Evolutionary conservation across 768 basidiomycete species (phyloP).

Genomic region (Leccinum subgranulosum): DNA sequence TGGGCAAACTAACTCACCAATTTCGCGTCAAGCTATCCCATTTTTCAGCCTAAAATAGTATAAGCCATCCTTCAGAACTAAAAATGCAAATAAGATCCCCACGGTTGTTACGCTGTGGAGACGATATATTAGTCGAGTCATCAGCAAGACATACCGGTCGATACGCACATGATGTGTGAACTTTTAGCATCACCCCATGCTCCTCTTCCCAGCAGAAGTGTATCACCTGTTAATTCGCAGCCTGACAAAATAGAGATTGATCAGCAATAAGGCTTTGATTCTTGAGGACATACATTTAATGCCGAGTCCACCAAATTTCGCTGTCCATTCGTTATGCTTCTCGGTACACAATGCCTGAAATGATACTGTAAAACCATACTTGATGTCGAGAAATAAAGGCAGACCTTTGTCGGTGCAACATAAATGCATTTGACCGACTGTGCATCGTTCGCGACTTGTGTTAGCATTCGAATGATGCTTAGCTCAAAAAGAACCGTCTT

Average conservation of each 20-base stretch:
- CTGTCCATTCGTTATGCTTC: conserved; percentile 76
- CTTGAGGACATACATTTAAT: conserved; percentile 57
- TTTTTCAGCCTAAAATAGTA: conserved; percentile 74
- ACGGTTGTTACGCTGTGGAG: conserved; percentile 72
- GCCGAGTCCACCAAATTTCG: conserved; percentile 74
- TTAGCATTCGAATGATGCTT: conserved; percentile 74
- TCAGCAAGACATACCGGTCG: background rate
- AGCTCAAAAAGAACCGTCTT: conserved; percentile 96
- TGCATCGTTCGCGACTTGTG: conserved; percentile 33
- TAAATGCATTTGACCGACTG: conserved; percentile 74
- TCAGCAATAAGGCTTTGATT: background rate
- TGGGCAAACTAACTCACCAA: conserved; percentile 61
- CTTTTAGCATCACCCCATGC: conserved; percentile 73
- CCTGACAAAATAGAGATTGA: conserved; percentile 41
- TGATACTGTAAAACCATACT: background rate
- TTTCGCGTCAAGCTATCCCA: conserved; percentile 92
- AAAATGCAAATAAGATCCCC: conserved; percentile 13
- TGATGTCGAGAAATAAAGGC: background rate
- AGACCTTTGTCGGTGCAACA: conserved; percentile 88
- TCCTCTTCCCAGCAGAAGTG: conserved; percentile 59
- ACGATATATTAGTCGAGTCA: conserved; percentile 1
- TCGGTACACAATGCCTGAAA: conserved; percentile 84
- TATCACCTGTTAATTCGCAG: conserved; percentile 91
- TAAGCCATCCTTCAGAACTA: background rate
- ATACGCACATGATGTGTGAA: conserved; percentile 72